phyloP scores from a whole-genome alignment of 1,284 basidiomycete genomes.

The Boletus sp. region DNA sequence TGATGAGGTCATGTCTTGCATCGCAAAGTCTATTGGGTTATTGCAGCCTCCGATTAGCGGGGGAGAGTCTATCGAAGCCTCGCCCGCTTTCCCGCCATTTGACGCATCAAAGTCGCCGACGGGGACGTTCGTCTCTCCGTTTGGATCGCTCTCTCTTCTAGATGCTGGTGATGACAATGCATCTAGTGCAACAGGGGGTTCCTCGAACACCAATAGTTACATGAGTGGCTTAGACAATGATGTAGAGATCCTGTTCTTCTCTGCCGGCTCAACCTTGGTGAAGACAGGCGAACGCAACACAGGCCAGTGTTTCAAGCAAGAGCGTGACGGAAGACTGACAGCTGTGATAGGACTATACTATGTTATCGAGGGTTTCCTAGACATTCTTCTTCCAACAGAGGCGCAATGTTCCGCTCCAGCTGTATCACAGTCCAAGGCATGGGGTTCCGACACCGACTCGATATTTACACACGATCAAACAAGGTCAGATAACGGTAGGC shows the following conservation, averaged over 20 bases:
- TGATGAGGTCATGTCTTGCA: slow-evolving; percentile 95
- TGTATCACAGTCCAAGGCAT: slow-evolving; percentile 28
- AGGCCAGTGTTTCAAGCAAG: slow-evolving; percentile 46
- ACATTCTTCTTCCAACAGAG: slow-evolving; percentile 76
- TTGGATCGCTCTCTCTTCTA: slow-evolving; percentile 84
- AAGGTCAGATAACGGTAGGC: slow-evolving; percentile 21
- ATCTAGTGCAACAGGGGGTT: slow-evolving; percentile 68
- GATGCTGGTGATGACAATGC: slow-evolving; percentile 67
- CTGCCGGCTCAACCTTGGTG: slow-evolving; percentile 84
- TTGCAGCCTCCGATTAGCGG: slow-evolving; percentile 81
- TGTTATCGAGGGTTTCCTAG: slow-evolving; percentile 97
- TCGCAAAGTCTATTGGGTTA: slow-evolving; percentile 96
- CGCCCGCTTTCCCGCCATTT: slow-evolving; percentile 62
- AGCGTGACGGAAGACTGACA: slow-evolving; percentile 9
- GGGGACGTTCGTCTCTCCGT: slow-evolving; percentile 72
- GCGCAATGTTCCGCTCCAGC: slow-evolving; percentile 39
- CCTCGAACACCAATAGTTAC: slow-evolving; percentile 61
- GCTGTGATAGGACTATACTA: slow-evolving; percentile 82
- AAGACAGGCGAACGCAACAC: slow-evolving; percentile 91
- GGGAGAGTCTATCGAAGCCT: slow-evolving; percentile 64
- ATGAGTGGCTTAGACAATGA: slow-evolving; percentile 89
- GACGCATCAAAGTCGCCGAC: slow-evolving; percentile 50
- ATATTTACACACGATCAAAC: slow-evolving; percentile 24
- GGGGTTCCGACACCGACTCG: slow-evolving; percentile 30
- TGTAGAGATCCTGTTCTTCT: slow-evolving; percentile 94